A percentile compares a stretch with the other conserved stretches of the same genome.
These are phyloP conservation scores for Echeveria elegans DNA, from an alignment of 164 flowering plant species.

Conservation along the genomic window DNA sequence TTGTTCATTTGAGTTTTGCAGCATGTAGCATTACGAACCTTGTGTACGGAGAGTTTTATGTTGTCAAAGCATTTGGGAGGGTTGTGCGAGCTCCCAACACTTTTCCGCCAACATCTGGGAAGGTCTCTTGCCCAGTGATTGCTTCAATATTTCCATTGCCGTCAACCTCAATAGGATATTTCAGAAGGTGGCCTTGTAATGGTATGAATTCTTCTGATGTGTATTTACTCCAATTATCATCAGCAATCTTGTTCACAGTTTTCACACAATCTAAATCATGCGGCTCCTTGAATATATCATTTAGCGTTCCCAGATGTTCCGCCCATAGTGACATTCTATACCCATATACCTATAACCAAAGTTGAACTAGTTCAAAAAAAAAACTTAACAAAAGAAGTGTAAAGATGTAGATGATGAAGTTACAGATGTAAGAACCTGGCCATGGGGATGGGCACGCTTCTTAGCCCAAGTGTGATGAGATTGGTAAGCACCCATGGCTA, in stretches of 20 bases:
- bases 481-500: constrained; percentile 71
- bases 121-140: constrained; percentile 40
- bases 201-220: constrained; percentile 21
- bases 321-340: constrained; percentile 68
- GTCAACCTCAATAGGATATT: constrained; percentile 42
- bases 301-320: constrained; percentile 41
- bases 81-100: constrained; percentile 31
- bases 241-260: constrained; percentile 35
- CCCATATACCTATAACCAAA: constrained; percentile 36
- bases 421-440: constrained; percentile 30
- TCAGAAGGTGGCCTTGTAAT: constrained; percentile 52
- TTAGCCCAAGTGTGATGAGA: constrained; percentile 45
- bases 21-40: neutral
- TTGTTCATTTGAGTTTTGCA: neutral
- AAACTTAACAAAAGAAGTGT: neutral
- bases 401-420: neutral
- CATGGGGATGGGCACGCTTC: constrained; percentile 33
- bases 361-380: neutral
- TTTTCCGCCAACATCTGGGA: constrained; percentile 50
- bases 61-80: constrained; percentile 56
- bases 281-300: constrained; percentile 34
- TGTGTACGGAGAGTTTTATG: constrained; percentile 16
- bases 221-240: constrained; percentile 45
- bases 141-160: constrained; percentile 34
- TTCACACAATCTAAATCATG: constrained; percentile 34